Percentiles rank a stretch among this genome's conserved stretches.
Evolutionary conservation across 495 filamentous ascomycete species (phyloP).

Genomic region (Tuber borchii): DNA sequence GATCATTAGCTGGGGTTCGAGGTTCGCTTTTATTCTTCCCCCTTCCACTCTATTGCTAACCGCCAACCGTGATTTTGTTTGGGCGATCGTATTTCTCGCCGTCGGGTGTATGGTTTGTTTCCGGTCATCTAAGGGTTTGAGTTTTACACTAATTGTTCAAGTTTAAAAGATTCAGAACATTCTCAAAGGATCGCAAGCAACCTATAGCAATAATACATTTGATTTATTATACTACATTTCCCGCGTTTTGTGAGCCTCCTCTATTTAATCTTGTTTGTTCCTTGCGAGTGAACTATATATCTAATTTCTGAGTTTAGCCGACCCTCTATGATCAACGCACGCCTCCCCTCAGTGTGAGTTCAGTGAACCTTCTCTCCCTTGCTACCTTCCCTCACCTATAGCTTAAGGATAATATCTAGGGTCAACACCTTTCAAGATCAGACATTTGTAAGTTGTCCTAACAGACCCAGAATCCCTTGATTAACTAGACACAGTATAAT

Average conservation of each 20-base stretch:
- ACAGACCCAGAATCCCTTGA: not conserved
- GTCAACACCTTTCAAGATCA: not conserved
- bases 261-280: not conserved
- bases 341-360: not conserved
- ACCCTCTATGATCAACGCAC: not conserved
- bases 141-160: not conserved
- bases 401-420: not conserved
- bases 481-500: not conserved
- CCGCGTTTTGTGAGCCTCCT: not conserved
- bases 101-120: not conserved
- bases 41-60: not conserved
- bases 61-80: not conserved
- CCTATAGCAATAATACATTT: not conserved
- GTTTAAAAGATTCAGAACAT: not conserved
- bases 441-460: not conserved
- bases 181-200: not conserved
- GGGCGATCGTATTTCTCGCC: not conserved
- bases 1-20: not conserved
- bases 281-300: not conserved
- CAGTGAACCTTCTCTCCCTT: not conserved
- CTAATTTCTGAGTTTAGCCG: not conserved
- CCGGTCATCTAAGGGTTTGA: not conserved
- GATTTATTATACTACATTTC: not conserved
- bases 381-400: not conserved
- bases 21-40: not conserved